phyloP scores from a whole-genome alignment of 1,139 yeast species.

The Hansenula sp. region DNA sequence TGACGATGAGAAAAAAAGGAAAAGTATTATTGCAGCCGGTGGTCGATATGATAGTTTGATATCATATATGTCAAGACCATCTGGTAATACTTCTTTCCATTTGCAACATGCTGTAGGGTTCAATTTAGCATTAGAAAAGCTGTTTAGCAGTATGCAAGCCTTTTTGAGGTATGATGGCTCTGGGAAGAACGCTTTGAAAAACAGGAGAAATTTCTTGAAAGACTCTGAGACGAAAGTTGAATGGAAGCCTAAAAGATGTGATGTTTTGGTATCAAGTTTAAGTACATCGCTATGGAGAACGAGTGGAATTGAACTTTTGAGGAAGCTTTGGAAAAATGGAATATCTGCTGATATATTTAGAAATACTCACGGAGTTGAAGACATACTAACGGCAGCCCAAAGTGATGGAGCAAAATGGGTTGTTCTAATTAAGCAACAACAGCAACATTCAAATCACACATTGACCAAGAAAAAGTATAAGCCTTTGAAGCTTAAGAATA shows the following conservation, averaged over 20 bases:
- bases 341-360: conserved; percentile 68
- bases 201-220: conserved; percentile 24
- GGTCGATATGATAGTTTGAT: conserved; percentile 84
- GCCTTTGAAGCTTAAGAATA: conserved; percentile 67
- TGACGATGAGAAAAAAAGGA: conserved; percentile 49
- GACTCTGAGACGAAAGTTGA: conserved; percentile 27
- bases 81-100: conserved; percentile 34
- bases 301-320: conserved; percentile 59
- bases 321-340: conserved; percentile 62
- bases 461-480: conserved; percentile 51
- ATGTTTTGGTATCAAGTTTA: conserved; percentile 71
- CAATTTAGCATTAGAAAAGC: conserved; percentile 62
- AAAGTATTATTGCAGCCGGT: conserved; percentile 75
- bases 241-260: conserved; percentile 61
- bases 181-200: conserved; percentile 22
- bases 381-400: conserved; percentile 58
- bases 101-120: conserved; percentile 79
- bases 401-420: conserved; percentile 73
- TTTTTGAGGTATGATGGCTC: conserved; percentile 33
- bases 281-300: conserved; percentile 45
- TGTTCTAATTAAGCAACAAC: conserved; percentile 64
- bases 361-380: conserved; percentile 57
- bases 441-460: conserved; percentile 33
- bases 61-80: conserved; percentile 52
- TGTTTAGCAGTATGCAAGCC: conserved; percentile 44